Conservation (phyloP, 805 yeast species). For the Lachancea thermotolerans region DNA sequence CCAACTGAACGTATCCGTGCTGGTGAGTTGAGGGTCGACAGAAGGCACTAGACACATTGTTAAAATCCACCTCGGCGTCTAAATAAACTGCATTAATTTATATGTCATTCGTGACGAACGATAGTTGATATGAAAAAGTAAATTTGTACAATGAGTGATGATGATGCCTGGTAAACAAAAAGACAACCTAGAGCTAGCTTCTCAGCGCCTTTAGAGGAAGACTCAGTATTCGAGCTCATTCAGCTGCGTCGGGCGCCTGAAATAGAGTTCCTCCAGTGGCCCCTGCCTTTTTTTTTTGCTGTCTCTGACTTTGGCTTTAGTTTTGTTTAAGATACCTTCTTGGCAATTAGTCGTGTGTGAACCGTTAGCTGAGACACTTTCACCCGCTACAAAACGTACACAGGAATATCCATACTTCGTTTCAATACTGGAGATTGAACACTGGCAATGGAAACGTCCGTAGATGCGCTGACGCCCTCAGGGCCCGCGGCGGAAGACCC, state of each 20-base stretch:
- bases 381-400: not conserved
- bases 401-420: no score
- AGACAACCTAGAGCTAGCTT: not conserved
- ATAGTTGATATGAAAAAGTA: not conserved
- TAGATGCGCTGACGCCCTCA: not conserved
- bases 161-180: not conserved
- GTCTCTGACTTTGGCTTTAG: not conserved
- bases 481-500: not conserved
- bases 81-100: no score
- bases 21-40: slow-evolving; percentile 46
- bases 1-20: slow-evolving; percentile 66
- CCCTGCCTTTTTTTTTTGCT: not conserved
- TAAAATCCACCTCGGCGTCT: no score
- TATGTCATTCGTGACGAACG: no score
- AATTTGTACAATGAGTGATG: not conserved
- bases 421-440: no score
- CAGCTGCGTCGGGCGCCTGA: not conserved
- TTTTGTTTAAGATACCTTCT: not conserved
- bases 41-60: slow-evolving; percentile 13
- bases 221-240: not conserved
- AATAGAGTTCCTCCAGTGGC: not conserved
- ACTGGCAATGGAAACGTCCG: not conserved
- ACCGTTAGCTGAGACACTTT: not conserved
- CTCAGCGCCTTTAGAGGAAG: not conserved
- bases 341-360: not conserved